Evolutionary conservation across 805 yeast species (phyloP), one percentile per base, ranked within the genome.

Genomic region (Nakazawaea ernobii): DNA sequence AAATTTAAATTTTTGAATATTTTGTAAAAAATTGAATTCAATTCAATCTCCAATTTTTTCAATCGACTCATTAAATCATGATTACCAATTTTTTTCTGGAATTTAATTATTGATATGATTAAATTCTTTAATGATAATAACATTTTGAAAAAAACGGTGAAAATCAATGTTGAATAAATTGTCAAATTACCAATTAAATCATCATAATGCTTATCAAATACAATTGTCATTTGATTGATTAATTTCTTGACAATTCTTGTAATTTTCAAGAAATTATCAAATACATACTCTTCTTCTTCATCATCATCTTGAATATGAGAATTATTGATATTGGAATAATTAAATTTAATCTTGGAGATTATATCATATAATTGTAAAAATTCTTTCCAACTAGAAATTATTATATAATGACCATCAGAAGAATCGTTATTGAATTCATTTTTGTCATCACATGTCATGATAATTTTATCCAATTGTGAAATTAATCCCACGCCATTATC

Each of bases 251-350:
- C 49, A 8, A 55, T 30, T 36, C 62, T 64, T 1, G 59, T 54
- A 15, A 65, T 53, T 32, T 62, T 63, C 17, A 65, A 51, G 46
- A 65, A 65, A 14, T 53, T 43, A 20, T 61, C 65, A 50, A 60
- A 59, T 1, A 62, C 52, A 36, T 57, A 57, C 24, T 59, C 60
- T 26, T 60, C 63, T 8, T 50, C 49, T 11, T 61, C 50, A 6
- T 47, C 50, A 13, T 41, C 49, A 30, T 28, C 39, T 11, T 39
- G 28, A 10, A 6, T 4, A 13, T 14, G 8, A 26, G 11, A 7
- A 15, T 13, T 7, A 32, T 36, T 24, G 8, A 10, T n/a, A 10
- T 45, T 32, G 7, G 17, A 6, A 42, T 45, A 41, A 24, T 45
- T 26, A 2, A 26, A 14, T 29, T 36, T 29, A 8, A 47, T 39